Base-by-base conservation (phyloP, 2,329 filamentous ascomycete species). In the Botrytis porri region DNA sequence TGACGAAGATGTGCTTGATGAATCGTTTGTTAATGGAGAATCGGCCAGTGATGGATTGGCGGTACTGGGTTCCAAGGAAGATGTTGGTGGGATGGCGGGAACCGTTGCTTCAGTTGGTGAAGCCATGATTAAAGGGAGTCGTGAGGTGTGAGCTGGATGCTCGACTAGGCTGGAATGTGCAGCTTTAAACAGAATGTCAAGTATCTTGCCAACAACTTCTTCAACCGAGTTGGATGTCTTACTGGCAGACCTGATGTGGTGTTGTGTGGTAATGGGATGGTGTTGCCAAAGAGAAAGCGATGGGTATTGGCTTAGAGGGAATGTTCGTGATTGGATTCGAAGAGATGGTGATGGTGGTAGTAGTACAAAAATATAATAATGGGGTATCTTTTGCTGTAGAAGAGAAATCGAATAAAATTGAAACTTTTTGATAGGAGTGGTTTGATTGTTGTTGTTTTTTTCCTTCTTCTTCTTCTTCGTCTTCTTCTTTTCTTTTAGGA, bases 1-100 rank as follows among this genome's bases (percentile, higher is more conserved):
- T 7, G 70, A 72, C 5, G 70, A 72, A 67, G 70, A 72, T 48
- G 70, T 72, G 22, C 70, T 72, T 48, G 64, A 54, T 67, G 70
- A 72, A 60, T 57, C 39, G 22, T 35, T 60, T 41, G 48, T 67
- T 48, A 59, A 59, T 45, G 70, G 48, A 43, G 48, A 72, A 7
- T 72, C 70, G 12, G 37, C 70, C 37, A 65, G 70, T 37, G 70
- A 59, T 45, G 70, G 35, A 65, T 67, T 72, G n/a, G 48, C 54
- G 37, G 70, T 59, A 45, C 32, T 66, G 37, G 62, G 51, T 67
- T 72, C 70, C 37, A 61, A 43, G 7, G 62, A 43, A 32, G 70
- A n/a, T 25, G 37, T 48, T 66, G 43, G 70, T 32, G 62, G 37
- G 29, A 72, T 35, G n/a, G 70, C 45, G 25, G 70, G n/a, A 35